Percentiles rank a stretch among this genome's conserved stretches.
These are phyloP conservation scores for Polychaeton citri DNA, from an alignment of 2,329 filamentous ascomycete genomes.

Conservation along the genomic window DNA sequence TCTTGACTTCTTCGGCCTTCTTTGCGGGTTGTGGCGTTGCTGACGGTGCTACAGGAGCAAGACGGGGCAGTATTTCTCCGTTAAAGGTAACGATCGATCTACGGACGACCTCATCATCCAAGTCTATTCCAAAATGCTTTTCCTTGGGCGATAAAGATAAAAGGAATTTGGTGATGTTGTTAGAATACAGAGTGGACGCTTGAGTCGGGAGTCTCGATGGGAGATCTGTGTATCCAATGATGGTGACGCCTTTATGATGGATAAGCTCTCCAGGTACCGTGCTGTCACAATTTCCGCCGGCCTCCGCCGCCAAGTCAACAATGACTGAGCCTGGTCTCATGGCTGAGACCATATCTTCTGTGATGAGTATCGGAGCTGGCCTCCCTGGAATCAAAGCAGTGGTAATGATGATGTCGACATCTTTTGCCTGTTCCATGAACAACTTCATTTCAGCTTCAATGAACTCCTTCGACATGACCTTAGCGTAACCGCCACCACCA, in stretches of 20 bases:
- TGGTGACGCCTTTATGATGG: constrained; percentile 63
- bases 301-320: constrained; percentile 78
- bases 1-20: constrained; percentile 32
- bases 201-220: constrained; percentile 79
- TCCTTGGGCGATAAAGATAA: constrained; percentile 68
- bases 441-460: constrained; percentile 88
- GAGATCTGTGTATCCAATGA: constrained; percentile 82
- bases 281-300: constrained; percentile 76
- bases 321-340: constrained; percentile 88
- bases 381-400: constrained; percentile 82
- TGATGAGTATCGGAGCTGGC: constrained; percentile 73
- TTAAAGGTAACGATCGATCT: constrained; percentile 72
- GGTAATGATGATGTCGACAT: constrained; percentile 86
- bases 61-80: constrained; percentile 61
- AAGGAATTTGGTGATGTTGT: constrained; percentile 83
- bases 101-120: constrained; percentile 73
- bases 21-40: constrained; percentile 34
- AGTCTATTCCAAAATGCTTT: constrained; percentile 66
- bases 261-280: constrained; percentile 60
- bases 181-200: constrained; percentile 80
- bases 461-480: constrained; percentile 90
- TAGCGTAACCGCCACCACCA: constrained; percentile 76
- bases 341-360: constrained; percentile 61
- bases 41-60: constrained; percentile 53
- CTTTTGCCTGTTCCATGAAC: constrained; percentile 73